phyloP scores from a whole-genome alignment of 345 rosid genomes.

The Citrus trifoliata region DNA sequence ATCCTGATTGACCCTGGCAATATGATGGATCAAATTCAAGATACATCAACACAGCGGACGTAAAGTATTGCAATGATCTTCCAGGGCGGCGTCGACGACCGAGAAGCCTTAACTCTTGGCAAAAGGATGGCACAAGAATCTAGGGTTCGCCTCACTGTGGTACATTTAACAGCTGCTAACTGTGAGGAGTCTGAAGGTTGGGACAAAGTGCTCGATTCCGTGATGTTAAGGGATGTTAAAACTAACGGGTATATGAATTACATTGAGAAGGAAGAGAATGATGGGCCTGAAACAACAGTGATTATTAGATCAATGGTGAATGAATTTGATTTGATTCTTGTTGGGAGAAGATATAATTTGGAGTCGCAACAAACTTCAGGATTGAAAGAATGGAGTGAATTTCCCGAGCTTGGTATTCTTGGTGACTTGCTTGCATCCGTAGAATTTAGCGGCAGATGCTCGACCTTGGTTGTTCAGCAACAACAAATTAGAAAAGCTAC shows the following conservation, averaged over 20 bases:
- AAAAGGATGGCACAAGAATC: slow-evolving; percentile 43
- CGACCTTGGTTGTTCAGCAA: background rate
- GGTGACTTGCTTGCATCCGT: background rate
- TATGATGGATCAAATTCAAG: slow-evolving; percentile 2
- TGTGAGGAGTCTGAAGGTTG: slow-evolving; percentile 15
- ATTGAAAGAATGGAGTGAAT: slow-evolving; percentile 56
- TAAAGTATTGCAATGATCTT: slow-evolving; percentile 32
- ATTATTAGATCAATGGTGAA: slow-evolving; percentile 29
- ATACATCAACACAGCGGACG: background rate
- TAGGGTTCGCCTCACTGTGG: slow-evolving; percentile 25
- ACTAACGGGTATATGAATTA: slow-evolving; percentile 10
- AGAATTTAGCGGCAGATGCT: background rate
- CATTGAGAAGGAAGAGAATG: slow-evolving; percentile 24
- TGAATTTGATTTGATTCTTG: slow-evolving; percentile 40
- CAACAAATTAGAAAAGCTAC: background rate
- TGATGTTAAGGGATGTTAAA: slow-evolving; percentile 30
- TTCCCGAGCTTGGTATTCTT: slow-evolving; percentile 56
- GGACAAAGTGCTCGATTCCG: slow-evolving; percentile 36
- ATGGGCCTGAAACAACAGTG: slow-evolving; percentile 37
- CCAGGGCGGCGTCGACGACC: slow-evolving; percentile 62
- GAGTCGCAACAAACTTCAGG: slow-evolving; percentile 36
- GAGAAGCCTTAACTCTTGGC: slow-evolving; percentile 47
- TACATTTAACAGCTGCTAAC: slow-evolving; percentile 15
- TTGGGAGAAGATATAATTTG: slow-evolving; percentile 45
- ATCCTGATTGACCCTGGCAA: slow-evolving; percentile 35